These are phyloP conservation scores for Hypoxylon sp. DNA, from an alignment of 2,329 filamentous ascomycete genomes.

Conservation along the genomic window DNA sequence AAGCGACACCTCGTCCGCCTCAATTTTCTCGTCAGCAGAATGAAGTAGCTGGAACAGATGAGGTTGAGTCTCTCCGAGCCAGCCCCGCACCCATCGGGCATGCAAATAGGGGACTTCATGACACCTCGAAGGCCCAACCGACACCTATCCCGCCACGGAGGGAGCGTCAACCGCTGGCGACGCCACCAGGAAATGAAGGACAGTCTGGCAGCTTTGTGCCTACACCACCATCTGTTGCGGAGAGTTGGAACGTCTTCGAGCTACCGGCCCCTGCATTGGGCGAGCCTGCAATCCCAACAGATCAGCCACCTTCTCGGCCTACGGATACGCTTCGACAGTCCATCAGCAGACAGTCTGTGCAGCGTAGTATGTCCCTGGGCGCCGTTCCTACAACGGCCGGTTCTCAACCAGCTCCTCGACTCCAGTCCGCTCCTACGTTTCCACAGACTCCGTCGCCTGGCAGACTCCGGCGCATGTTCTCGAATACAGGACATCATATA, in stretches of 20 bases:
- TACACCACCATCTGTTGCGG: constrained; percentile 54
- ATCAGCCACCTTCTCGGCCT: constrained; percentile 27
- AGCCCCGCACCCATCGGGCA: constrained; percentile 48
- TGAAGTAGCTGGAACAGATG: constrained; percentile 28
- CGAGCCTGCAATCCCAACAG: constrained; percentile 27
- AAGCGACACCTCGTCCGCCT: constrained; percentile 50
- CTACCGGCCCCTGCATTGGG: constrained; percentile 66
- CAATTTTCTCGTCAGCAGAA: constrained; percentile 45
- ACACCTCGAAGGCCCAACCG: constrained; percentile 36
- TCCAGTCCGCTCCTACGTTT: constrained; percentile 40
- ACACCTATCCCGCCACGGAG: constrained; percentile 43
- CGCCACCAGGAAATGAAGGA: constrained; percentile 53
- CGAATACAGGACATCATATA: constrained; percentile 49
- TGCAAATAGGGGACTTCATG: constrained; percentile 27
- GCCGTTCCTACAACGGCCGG: constrained; percentile 15
- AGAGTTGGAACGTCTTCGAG: constrained; percentile 59
- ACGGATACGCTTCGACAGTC: constrained; percentile 34
- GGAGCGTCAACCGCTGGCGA: constrained; percentile 59
- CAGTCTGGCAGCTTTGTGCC: constrained; percentile 68
- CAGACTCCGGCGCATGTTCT: constrained; percentile 58
- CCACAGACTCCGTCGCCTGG: constrained; percentile 45
- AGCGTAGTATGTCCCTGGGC: constrained; percentile 56
- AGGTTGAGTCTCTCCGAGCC: constrained; percentile 44
- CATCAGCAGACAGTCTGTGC: constrained; percentile 48
- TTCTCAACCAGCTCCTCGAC: constrained; percentile 32